Base-by-base conservation (phyloP, 768 basidiomycete genomes). In the Hygrophoropsis aurantiaca region DNA sequence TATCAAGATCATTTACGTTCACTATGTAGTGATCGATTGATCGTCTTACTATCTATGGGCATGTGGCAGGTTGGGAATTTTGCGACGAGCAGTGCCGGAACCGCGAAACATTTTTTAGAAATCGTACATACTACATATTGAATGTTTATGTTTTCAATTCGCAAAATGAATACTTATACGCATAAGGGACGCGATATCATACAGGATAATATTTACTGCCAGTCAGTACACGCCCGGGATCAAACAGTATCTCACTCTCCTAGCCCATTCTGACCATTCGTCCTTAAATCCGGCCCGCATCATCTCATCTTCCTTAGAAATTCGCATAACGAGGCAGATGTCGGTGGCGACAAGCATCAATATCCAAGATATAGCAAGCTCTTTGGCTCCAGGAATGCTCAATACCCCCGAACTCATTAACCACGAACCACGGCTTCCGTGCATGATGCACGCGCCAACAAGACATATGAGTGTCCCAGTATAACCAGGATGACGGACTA, bases 51-150 rank as follows among this genome's bases (percentile, higher is more conserved):
- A n/a, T n/a, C n/a, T n/a, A n/a, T n/a, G n/a, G n/a, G n/a, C n/a
- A n/a, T n/a, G n/a, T n/a, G n/a, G n/a, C n/a, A n/a, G n/a, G n/a
- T n/a, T n/a, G n/a, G n/a, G n/a, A n/a, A n/a, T n/a, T n/a, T n/a
- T n/a, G n/a, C n/a, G 80, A 71, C 74, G 70, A 79, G 77, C 76
- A 75, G 59, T 48, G 78, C 78, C 77, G 72, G 72, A 73, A 72
- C 72, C 72, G 72, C 72, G 58, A n/a, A n/a, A n/a, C n/a, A n/a
- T n/a, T n/a, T n/a, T n/a, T n/a, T n/a, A n/a, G n/a, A n/a, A n/a
- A n/a, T n/a, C n/a, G n/a, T n/a, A n/a, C n/a, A n/a, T n/a, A n/a
- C n/a, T n/a, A n/a, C n/a, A n/a, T n/a, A n/a, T n/a, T n/a, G n/a
- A n/a, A n/a, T n/a, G n/a, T n/a, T n/a, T n/a, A n/a, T n/a, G n/a